Percentiles rank a stretch among this genome's conserved stretches.
These are phyloP conservation scores for Liriodendron chinense DNA, from an alignment of 164 flowering plant genomes.

Conservation along the genomic window DNA sequence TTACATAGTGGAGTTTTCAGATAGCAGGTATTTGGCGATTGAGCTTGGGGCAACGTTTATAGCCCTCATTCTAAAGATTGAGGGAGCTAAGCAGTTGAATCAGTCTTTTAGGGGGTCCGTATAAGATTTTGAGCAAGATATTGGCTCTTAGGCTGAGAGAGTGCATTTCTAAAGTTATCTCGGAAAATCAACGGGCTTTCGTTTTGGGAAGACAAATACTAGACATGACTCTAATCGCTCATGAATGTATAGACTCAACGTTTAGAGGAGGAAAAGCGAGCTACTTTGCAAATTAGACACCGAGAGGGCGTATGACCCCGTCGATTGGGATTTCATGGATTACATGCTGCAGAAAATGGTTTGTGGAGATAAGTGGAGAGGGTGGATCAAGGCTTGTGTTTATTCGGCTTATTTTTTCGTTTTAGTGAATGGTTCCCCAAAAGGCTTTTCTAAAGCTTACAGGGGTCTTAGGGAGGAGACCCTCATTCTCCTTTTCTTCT, in stretches of 20 bases:
- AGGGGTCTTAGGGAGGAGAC: too few relatives aligned
- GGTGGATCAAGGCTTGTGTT: background rate
- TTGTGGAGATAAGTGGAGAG: background rate
- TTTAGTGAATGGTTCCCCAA: background rate
- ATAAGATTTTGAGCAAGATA: background rate
- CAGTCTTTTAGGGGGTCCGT: background rate
- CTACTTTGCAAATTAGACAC: background rate
- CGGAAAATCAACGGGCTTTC: background rate
- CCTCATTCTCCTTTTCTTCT: too few relatives aligned
- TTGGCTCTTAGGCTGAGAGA: background rate
- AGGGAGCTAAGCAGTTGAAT: background rate
- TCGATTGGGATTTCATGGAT: background rate
- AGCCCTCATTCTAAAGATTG: background rate
- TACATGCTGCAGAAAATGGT: background rate
- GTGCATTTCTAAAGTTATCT: background rate
- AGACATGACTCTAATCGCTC: background rate
- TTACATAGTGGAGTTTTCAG: background rate
- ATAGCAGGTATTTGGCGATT: background rate
- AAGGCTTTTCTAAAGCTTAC: too few relatives aligned
- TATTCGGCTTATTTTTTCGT: background rate
- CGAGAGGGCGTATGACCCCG: background rate
- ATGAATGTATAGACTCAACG: background rate
- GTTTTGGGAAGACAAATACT: background rate
- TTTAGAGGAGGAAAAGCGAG: background rate
- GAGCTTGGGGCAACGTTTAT: background rate